These are phyloP conservation scores for Saururus chinensis DNA, from an alignment of 164 flowering plant species.

Conservation along the genomic window DNA sequence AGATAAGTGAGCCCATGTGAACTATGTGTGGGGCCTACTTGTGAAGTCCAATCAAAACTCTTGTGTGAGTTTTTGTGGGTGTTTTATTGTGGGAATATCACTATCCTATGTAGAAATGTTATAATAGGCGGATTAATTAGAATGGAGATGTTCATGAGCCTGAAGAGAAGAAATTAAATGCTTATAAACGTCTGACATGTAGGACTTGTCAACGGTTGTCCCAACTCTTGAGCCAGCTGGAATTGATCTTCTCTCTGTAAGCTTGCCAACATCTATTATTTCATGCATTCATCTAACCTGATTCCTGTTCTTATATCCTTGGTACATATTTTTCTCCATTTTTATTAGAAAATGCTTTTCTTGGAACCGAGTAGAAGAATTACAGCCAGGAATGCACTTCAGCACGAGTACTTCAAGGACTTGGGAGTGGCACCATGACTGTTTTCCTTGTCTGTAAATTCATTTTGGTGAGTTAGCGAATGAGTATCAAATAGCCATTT, in stretches of 20 bases:
- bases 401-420: constrained; percentile 93
- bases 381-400: constrained; percentile 79
- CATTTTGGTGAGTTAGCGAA: constrained; percentile 4
- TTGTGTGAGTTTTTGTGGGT: too few species aligned
- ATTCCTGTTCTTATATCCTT: background rate
- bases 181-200: constrained; percentile 15
- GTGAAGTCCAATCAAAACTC: too few species aligned
- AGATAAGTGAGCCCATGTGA: too few species aligned
- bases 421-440: constrained; percentile 47
- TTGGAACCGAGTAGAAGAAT: constrained; percentile 89
- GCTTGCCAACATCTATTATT: constrained; percentile 11
- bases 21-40: too few species aligned
- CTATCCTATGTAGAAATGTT: too few species aligned
- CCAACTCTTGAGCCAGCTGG: constrained; percentile 76
- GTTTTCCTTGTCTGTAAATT: constrained; percentile 4
- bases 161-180: background rate
- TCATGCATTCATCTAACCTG: background rate
- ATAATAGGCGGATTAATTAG: background rate
- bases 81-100: too few species aligned
- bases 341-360: constrained; percentile 77
- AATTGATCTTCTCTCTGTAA: constrained; percentile 82
- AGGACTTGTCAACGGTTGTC: constrained; percentile 65
- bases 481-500: constrained; percentile 4
- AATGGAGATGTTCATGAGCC: background rate
- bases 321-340: background rate